Conservation (phyloP, 805 yeast genomes). For the Pichia phayaonensis region DNA sequence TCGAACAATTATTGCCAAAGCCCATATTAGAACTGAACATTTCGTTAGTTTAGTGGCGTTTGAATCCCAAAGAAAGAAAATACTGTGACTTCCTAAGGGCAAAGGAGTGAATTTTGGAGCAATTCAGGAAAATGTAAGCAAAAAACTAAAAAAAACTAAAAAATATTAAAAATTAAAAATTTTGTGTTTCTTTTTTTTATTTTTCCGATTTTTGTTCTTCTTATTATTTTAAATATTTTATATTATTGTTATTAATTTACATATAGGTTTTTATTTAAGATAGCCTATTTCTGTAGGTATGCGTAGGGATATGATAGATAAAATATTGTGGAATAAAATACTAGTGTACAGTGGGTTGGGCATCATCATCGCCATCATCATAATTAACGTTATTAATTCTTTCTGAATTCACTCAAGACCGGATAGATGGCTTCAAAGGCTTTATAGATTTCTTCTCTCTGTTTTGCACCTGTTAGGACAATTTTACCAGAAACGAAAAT, state of each 20-base stretch:
- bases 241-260: not conserved
- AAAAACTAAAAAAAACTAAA: not conserved
- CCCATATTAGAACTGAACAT: not conserved
- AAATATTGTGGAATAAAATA: not conserved
- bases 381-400: conserved; percentile 26
- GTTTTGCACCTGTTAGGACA: conserved; percentile 97
- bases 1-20: not conserved
- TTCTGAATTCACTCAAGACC: conserved; percentile 95
- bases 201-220: too few relatives aligned
- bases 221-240: not conserved
- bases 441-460: conserved; percentile 95
- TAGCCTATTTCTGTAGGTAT: not conserved
- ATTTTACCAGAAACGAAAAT: conserved; percentile 96
- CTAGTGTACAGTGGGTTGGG: not conserved
- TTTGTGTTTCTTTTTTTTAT: not conserved
- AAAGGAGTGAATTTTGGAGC: not conserved
- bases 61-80: not conserved
- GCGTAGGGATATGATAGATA: not conserved
- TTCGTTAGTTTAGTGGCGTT: not conserved
- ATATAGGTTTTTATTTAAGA: not conserved
- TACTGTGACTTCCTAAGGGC: not conserved
- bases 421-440: conserved; percentile 98
- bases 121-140: not conserved
- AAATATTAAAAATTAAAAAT: not conserved
- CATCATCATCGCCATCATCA: not conserved